Evolutionary conservation across 1,139 yeast species (phyloP).

Genomic region (Yamadazyma atlantica): DNA sequence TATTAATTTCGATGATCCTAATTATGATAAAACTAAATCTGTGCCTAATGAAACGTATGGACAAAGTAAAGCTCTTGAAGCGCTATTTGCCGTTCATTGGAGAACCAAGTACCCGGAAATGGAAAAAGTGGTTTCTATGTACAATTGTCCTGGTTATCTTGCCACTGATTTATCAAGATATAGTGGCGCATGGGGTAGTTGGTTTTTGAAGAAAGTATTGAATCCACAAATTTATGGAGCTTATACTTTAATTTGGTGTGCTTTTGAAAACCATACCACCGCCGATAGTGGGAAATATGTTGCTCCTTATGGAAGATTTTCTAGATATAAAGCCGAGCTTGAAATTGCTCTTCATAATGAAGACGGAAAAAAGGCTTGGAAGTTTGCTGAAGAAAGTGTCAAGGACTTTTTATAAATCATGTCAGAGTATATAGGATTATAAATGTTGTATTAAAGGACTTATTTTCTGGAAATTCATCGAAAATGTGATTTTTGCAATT

Average conservation of each 20-base stretch:
- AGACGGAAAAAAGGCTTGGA: constrained; percentile 2
- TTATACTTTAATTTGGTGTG: constrained; percentile 24
- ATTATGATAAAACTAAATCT: constrained; percentile 15
- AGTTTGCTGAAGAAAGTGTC: constrained; percentile 1
- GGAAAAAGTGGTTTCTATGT: constrained; percentile 30
- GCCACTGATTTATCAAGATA: constrained; percentile 40
- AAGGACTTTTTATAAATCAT: too few relatives aligned
- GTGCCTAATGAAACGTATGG: constrained; percentile 28
- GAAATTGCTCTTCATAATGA: background rate
- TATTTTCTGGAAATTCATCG: too few relatives aligned
- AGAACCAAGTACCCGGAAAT: constrained; percentile 28
- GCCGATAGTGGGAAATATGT: constrained; percentile 8
- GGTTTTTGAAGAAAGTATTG: constrained; percentile 1
- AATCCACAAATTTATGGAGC: constrained; percentile 20
- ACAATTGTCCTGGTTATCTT: constrained; percentile 51
- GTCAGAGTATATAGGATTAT: too few relatives aligned
- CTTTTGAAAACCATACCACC: constrained; percentile 17
- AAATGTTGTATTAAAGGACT: too few relatives aligned
- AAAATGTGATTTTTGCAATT: too few relatives aligned
- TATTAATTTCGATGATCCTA: constrained; percentile 37
- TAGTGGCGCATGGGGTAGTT: background rate
- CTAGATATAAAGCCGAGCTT: background rate
- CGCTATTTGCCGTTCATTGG: constrained; percentile 45
- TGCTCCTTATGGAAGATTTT: constrained; percentile 6
- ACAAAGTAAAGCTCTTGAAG: constrained; percentile 48